Base-by-base conservation (phyloP, 192 early-diverging fungal species). In the Thamnidium elegans region DNA sequence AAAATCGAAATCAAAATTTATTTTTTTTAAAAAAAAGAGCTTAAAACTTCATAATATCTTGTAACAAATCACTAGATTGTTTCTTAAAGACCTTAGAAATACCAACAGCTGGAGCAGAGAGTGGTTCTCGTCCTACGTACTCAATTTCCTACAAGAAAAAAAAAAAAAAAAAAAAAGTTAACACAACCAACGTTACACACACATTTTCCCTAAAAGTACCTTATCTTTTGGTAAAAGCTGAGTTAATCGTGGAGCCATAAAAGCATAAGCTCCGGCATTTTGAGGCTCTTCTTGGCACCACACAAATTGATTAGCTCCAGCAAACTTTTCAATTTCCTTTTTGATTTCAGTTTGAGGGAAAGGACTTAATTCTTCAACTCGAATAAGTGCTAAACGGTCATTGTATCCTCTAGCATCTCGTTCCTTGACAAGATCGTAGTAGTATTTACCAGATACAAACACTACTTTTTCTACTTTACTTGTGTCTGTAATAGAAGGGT, bases 271-370 rank as follows among this genome's bases (percentile, higher is more conserved):
- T 17, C 96, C 96, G 44, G 89, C 86, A 64, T 98, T 98, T 79
- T 96, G 89, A 31, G 94, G 94, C 68, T 98, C 96, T 71, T 98
- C 96, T 69, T 91, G 90, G 68, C 86, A 89, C 87, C 88, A 92
- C 6, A 85, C 72, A 69, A 86, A 90, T 34, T 63, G 56, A 4
- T 69, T 55, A 10, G 86, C 87, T n/a, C 82, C 77, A 13, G 67
- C 65, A 74, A 84, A 95, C 46, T 81, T 79, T 23, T 71, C 66
- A 13, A 98, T 73, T 69, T 90, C 89, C 13, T 66, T 20, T 52
- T 75, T 48, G 31, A 95, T 64, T 48, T 90, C 86, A 6, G 80
- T 72, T 54, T 78, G 81, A 21, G 96, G 96, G 84, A 97, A 94
- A 14, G 96, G 96, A 55, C 87, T 87, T 36, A 98, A 62, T 75